phyloP scores from a whole-genome alignment of 495 filamentous ascomycete genomes.

The Haplographium delicatum region DNA sequence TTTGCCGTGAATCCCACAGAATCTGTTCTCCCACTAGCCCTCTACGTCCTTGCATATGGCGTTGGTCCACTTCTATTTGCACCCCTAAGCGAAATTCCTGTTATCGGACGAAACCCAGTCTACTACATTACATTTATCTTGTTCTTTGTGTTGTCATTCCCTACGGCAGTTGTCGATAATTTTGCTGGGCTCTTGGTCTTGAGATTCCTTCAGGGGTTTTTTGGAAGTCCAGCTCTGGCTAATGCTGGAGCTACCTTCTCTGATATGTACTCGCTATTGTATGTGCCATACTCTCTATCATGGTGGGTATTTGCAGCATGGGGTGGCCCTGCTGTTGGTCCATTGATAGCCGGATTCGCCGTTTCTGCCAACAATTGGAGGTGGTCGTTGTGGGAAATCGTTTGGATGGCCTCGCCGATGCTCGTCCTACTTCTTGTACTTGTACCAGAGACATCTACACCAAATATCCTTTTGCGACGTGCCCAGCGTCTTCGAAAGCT shows the following conservation, averaged over 20 bases:
- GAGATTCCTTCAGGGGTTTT: conserved; percentile 67
- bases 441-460: conserved; percentile 38
- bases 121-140: conserved; percentile 62
- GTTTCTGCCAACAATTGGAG: conserved; percentile 32
- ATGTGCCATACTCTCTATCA: conserved; percentile 61
- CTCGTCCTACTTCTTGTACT: conserved; percentile 36
- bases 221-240: conserved; percentile 65
- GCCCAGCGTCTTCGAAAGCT: conserved; percentile 35
- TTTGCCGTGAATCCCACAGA: conserved; percentile 47
- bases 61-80: conserved; percentile 37
- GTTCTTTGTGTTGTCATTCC: conserved; percentile 67
- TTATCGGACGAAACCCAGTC: conserved; percentile 52
- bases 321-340: conserved; percentile 41
- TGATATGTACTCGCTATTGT: conserved; percentile 61
- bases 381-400: conserved; percentile 41
- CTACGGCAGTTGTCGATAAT: conserved; percentile 66
- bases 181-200: conserved; percentile 62
- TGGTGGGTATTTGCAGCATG: conserved; percentile 46
- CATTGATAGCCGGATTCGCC: conserved; percentile 36
- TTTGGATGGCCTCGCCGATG: conserved; percentile 40
- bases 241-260: conserved; percentile 70
- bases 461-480: conserved; percentile 32
- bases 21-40: conserved; percentile 42
- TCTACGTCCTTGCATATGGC: conserved; percentile 56
- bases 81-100: conserved; percentile 54